Base-by-base conservation (phyloP, 495 filamentous ascomycete species). In the Durotheca rogersii region DNA sequence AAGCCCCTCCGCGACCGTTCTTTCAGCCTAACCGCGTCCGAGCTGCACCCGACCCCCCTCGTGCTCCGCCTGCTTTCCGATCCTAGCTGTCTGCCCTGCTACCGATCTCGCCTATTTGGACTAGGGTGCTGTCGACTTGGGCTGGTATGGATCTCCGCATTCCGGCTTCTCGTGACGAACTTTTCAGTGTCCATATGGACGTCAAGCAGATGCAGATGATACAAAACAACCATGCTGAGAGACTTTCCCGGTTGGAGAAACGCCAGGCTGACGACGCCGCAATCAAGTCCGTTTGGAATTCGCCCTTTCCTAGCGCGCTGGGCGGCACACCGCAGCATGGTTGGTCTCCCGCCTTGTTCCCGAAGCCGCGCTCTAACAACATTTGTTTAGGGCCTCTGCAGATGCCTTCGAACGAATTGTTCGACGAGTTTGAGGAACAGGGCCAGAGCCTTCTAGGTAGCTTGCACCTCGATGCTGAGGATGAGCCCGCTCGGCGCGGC, bases 241-340 rank as follows among this genome's bases (percentile, higher is more conserved):
- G 90, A 42, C 74, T 96, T 50, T 71, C 82, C 17, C 74, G 85
- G 38, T 72, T 96, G 44, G 90, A 96, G 68, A 85, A 87, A 52
- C 83, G 85, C 45, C 87, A 89, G 49, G 88, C 90, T 45, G 77
- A 79, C 43, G 89, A 95, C 75, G 84, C 86, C 27, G 79, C 85
- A 30, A 67, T 94, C 64, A 95, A 87, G 67, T 91, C 85, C 29
- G 85, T 88, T 23, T 96, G 90, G 90, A 86, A 86, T 45, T 93
- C 89, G 32, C 88, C 89, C 0, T 94, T 92, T 65, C 89, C 88
- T 15, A 81, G 81, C 58, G 80, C 87, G 32, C 66, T 88, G 72
- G 85, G 43, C 79, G 88, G 86, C 62, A 87, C 87, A 7, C 81
- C 89, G 17, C 83, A 90, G 59, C 85, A 95, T 72, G 88, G 91